Base-by-base conservation (phyloP, 2,329 filamentous ascomycete genomes). In the Nemania abortiva region DNA sequence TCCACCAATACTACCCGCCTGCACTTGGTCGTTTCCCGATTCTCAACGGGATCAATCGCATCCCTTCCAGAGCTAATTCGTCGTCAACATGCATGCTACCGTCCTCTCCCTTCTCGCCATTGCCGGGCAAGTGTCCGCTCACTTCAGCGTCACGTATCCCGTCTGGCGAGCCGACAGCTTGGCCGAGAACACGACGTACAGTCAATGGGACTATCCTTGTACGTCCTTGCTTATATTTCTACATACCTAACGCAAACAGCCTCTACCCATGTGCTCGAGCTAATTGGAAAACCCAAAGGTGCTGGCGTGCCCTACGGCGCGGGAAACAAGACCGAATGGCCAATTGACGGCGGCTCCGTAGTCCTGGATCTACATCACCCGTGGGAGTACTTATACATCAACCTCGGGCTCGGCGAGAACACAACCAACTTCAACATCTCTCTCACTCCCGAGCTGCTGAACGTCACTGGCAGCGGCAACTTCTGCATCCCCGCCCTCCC, bases 381-480 rank as follows among this genome's bases (percentile, higher is more conserved):
- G 6, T 88, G 84, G 84, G 80, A 82, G 37, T 88, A 87, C 77
- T 65, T 88, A 75, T 87, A 84, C 74, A 76, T 88, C 78, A 88
- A 88, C 78, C 79, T 87, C 58, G 86, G 84, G 55, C 77, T 87
- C 50, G 84, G 84, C 76, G 76, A 76, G 53, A 85, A 86, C 77
- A 77, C 86, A 24, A 85, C 84, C 75, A 89, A 88, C 79, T 94
- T 90, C 85, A 93, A 91, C 84, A 85, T 91, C 79, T 87, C 89
- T 39, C 84, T 94, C 31, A 86, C 89, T 1, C 88, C 87, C 2
- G 73, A 83, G 81, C 87, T 83, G 81, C 88, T 83, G 80, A 89
- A 84, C 82, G 87, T 79, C 76, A 89, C 81, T 79, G 91, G 76
- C 80, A 81, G 87, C 20, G 90, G 91, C 55, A 84, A 85, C 55